These are phyloP conservation scores for Dothideomycetes sp. DNA, from an alignment of 2,329 filamentous ascomycete species.

Conservation along the genomic window DNA sequence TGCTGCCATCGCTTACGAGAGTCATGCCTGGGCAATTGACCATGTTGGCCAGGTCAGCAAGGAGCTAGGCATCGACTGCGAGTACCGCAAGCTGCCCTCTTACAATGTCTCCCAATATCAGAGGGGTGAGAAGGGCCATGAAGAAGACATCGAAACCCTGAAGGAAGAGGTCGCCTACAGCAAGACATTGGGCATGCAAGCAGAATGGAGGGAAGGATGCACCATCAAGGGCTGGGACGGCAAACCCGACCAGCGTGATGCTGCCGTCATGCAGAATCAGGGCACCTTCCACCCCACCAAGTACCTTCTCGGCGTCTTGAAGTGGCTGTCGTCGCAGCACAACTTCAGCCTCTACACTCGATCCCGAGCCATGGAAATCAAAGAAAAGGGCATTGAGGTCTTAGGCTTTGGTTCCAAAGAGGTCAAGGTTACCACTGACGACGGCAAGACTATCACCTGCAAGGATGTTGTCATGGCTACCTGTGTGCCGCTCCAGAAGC, in stretches of 20 bases:
- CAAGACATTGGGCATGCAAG: slow-evolving; percentile 36
- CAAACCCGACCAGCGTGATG: slow-evolving; percentile 42
- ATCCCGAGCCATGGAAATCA: slow-evolving; percentile 39
- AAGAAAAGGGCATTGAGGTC: slow-evolving; percentile 41
- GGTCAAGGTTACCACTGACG: slow-evolving; percentile 39
- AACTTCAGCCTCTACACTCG: slow-evolving; percentile 47
- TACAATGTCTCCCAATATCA: slow-evolving; percentile 45
- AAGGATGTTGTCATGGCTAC: slow-evolving; percentile 46
- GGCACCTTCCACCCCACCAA: slow-evolving; percentile 50
- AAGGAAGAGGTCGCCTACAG: slow-evolving; percentile 39
- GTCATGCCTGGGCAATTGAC: slow-evolving; percentile 46
- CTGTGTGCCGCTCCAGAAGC: slow-evolving; percentile 47
- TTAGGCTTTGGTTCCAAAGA: slow-evolving; percentile 38
- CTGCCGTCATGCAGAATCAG: slow-evolving; percentile 39
- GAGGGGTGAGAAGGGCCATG: slow-evolving; percentile 33
- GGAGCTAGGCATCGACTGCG: slow-evolving; percentile 46
- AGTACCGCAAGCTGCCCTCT: slow-evolving; percentile 43
- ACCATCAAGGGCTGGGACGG: slow-evolving; percentile 45
- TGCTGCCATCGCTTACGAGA: slow-evolving; percentile 43
- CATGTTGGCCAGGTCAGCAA: slow-evolving; percentile 42
- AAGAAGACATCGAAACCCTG: slow-evolving; percentile 38
- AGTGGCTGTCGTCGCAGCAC: slow-evolving; percentile 42
- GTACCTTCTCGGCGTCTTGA: slow-evolving; percentile 45
- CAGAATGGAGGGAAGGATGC: slow-evolving; percentile 36
- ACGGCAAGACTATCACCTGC: slow-evolving; percentile 40